phyloP scores from a whole-genome alignment of 2,329 filamentous ascomycete genomes.

The Plenodomus biglobosus region DNA sequence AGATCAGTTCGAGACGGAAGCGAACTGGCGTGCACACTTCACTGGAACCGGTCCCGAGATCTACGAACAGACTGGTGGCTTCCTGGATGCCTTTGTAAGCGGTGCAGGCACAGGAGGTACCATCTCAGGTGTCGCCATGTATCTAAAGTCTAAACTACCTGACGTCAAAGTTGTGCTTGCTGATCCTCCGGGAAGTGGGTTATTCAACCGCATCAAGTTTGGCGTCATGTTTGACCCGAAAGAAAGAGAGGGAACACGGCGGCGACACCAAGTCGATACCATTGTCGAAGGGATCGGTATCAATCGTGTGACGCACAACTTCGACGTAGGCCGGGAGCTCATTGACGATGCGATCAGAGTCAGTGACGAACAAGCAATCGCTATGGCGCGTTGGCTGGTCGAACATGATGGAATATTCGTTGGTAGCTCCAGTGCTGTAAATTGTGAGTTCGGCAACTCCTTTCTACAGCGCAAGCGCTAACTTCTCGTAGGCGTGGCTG shows the following conservation, averaged over 20 bases:
- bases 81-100: conserved; percentile 83
- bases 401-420: conserved; percentile 94
- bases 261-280: conserved; percentile 88
- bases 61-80: conserved; percentile 71
- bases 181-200: conserved; percentile 89
- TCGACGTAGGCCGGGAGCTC: conserved; percentile 80
- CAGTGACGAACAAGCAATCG: conserved; percentile 82
- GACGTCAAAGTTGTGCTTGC: conserved; percentile 75
- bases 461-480: conserved; percentile 8
- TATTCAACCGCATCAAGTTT: conserved; percentile 88
- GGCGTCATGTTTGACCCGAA: conserved; percentile 94
- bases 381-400: conserved; percentile 95
- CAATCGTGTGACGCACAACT: conserved; percentile 91
- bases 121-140: conserved; percentile 81
- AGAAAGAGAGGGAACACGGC: conserved; percentile 85
- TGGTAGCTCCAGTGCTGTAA: conserved; percentile 94
- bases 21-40: conserved; percentile 86
- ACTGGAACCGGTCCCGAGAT: conserved; percentile 88
- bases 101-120: conserved; percentile 95
- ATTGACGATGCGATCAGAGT: conserved; percentile 90
- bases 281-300: conserved; percentile 96
- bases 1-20: conserved; percentile 90
- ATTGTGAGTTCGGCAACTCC: conserved; percentile 60
- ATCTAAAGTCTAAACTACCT: conserved; percentile 72
- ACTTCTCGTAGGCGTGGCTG: conserved; percentile 59